Evolutionary conservation across 225 moss, liverwort and hornwort species (phyloP), one percentile per base, ranked within the genome.

Genomic region (Neckera pumila): DNA sequence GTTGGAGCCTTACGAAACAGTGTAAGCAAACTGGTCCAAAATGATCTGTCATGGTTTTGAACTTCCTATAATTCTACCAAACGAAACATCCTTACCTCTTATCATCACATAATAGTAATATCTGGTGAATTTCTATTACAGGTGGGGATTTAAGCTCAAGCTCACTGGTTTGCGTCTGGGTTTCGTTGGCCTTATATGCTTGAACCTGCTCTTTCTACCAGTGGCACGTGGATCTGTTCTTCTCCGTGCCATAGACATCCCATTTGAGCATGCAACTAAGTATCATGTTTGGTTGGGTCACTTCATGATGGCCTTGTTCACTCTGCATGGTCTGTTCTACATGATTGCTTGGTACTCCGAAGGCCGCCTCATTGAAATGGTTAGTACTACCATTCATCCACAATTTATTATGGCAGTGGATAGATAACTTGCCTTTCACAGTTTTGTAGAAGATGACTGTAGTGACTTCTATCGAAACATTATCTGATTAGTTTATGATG

Each of bases 251-350:
- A 85, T 96, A 38, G 97, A 97, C 87, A 95, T 98, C 59, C 96
- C 98, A 33, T 97, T 98, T 79, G 98, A 98, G 89, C 98, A 98
- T 90, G 98, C 98, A 51, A 91, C 94, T 49, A 97, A 95, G 72
- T 98, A 98, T 80, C 98, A 89, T 87, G 94, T 96, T 43, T 98
- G 98, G 98, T 92, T 98, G 88, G 98, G 98, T 25, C 96, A 98
- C 90, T 97, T 97, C 89, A 96, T 94, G 88, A 97, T 98, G 98
- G n/a, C 61, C 31, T n/a, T 89, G 26, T 98, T 97, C 88, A 93
- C 98, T 31, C 84, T 96, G 45, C 98, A 98, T 83, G 98, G 98
- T 31, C 82, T 97, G 61, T 70, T 86, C 33, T 97, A 82, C 87
- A 86, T 89, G 76, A 77, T 94, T 85, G 40, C 88, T 64, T 98